These are phyloP conservation scores for Antarctomyces pellizariae DNA, from an alignment of 495 filamentous ascomycete species.

Conservation along the genomic window DNA sequence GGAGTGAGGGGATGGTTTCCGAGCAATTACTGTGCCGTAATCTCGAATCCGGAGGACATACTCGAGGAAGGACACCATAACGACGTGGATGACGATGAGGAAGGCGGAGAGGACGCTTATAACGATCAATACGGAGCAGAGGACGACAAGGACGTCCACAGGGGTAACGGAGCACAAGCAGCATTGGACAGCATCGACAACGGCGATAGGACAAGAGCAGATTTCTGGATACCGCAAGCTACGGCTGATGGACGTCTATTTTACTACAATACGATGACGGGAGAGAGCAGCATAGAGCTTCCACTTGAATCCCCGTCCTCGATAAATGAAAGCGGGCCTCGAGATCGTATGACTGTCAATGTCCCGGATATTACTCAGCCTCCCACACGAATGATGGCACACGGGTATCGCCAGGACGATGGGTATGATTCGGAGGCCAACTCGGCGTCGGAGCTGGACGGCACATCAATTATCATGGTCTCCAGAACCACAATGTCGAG, in stretches of 20 bases:
- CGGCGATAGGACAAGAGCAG: slow-evolving; percentile 62
- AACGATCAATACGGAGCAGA: slow-evolving; percentile 51
- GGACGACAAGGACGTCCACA: slow-evolving; percentile 39
- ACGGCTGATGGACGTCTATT: slow-evolving; percentile 85
- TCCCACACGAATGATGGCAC: slow-evolving; percentile 77
- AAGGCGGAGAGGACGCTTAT: slow-evolving; percentile 44
- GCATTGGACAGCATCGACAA: slow-evolving; percentile 44
- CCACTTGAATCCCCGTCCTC: slow-evolving; percentile 77
- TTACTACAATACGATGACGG: slow-evolving; percentile 93
- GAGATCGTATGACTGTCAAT: slow-evolving; percentile 66
- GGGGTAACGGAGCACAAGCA: slow-evolving; percentile 30
- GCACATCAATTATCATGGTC: slow-evolving; percentile 24
- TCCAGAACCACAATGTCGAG: slow-evolving; percentile 28
- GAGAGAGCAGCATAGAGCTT: slow-evolving; percentile 77
- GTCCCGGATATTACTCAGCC: slow-evolving; percentile 79
- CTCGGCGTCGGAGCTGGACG: slow-evolving; percentile 73
- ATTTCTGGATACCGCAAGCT: slow-evolving; percentile 96
- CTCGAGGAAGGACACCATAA: slow-evolving; percentile 22
- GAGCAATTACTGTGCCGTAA: slow-evolving; percentile 87
- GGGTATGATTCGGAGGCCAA: slow-evolving; percentile 53
- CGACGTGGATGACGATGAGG: slow-evolving; percentile 29
- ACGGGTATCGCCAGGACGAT: slow-evolving; percentile 63
- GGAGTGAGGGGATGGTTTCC: slow-evolving; percentile 94
- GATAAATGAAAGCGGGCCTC: slow-evolving; percentile 58
- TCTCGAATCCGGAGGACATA: slow-evolving; percentile 46